phyloP scores from a whole-genome alignment of 495 filamentous ascomycete genomes.

The Neurospora tetraspora region DNA sequence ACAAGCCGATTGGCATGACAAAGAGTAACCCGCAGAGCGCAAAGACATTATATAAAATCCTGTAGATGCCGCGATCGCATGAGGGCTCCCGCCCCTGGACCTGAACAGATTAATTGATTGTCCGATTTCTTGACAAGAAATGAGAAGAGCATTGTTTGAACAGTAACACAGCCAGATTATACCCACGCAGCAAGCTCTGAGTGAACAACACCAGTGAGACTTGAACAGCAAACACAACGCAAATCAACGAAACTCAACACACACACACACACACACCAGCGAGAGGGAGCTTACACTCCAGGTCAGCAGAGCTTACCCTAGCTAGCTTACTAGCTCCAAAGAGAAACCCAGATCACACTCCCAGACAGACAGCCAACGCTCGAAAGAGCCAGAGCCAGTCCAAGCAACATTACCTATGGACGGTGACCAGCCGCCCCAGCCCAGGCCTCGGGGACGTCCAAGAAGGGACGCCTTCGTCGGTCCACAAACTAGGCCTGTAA shows the following conservation, averaged over 20 bases:
- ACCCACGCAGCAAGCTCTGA: neutral
- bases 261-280: neutral
- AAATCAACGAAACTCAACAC: neutral
- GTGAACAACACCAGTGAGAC: neutral
- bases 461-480: neutral
- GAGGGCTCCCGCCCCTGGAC: neutral
- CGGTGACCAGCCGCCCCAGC: neutral
- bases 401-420: neutral
- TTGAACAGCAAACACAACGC: neutral
- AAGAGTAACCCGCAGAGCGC: neutral
- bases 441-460: neutral
- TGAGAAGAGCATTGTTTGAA: neutral
- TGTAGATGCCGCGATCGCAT: neutral
- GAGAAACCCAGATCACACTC: neutral
- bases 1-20: neutral
- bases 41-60: neutral
- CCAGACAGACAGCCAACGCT: neutral
- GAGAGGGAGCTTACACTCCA: neutral
- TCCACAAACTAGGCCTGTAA: neutral
- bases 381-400: neutral
- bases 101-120: neutral
- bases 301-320: neutral
- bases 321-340: neutral
- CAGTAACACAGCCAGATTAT: neutral
- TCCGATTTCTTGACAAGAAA: neutral